Evolutionary conservation across 163 green algal genomes (phyloP).

Genomic region (Scenedesmus sp.): DNA sequence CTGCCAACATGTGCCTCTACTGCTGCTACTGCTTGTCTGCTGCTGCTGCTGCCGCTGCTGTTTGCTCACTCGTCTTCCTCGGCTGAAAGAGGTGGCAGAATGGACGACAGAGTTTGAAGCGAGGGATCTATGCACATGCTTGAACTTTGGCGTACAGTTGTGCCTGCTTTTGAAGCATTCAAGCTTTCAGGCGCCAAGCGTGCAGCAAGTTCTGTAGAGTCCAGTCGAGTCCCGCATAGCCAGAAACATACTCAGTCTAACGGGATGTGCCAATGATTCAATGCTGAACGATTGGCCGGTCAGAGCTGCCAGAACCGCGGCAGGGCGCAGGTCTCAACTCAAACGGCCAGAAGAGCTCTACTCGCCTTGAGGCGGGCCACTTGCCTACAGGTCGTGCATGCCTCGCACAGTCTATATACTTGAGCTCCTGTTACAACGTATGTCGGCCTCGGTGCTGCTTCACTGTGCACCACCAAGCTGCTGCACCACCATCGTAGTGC

Average conservation of each 20-base stretch:
- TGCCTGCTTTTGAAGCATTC: not conserved
- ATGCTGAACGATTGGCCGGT: not conserved
- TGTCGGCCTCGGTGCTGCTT: not conserved
- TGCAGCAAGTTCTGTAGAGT: not conserved
- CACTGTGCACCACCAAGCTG: not conserved
- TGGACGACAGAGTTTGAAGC: not conserved
- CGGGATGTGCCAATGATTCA: too few species aligned
- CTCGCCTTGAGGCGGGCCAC: too few species aligned
- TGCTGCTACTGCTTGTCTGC: not conserved
- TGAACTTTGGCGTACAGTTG: not conserved
- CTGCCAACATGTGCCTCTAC: not conserved
- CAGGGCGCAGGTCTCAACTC: not conserved
- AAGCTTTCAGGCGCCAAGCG: not conserved
- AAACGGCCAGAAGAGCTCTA: not conserved
- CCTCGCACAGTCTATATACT: too few species aligned
- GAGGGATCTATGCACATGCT: not conserved
- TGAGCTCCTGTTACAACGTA: too few species aligned
- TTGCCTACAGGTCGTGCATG: too few species aligned
- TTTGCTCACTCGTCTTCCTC: slow-evolving; percentile 48
- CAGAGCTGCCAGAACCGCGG: not conserved
- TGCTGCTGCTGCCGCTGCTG: not conserved
- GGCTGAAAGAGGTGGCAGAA: slow-evolving; percentile 4
- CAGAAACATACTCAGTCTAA: not conserved
- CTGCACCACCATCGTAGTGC: not conserved
- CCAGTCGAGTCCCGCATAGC: not conserved